Evolutionary conservation across 2,329 filamentous ascomycete species (phyloP), one percentile per base, ranked within the genome.

Genomic region (Arachnomyces sp.): DNA sequence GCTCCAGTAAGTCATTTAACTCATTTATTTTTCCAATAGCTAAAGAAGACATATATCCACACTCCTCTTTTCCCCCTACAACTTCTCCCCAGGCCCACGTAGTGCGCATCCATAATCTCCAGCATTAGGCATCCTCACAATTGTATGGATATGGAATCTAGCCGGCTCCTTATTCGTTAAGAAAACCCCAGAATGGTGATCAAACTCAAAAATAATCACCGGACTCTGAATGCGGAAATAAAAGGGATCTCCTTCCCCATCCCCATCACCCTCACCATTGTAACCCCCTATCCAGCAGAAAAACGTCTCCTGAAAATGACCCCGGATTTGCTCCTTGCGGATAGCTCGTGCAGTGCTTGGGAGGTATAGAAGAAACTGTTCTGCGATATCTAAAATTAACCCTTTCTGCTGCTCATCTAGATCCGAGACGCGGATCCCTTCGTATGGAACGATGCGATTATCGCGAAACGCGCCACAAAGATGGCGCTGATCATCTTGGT

Each of bases 161-260:
- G 78, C 79, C 0, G 84, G 84, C 59, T 84, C 75, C 36, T 69
- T 68, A 54, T 89, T 90, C 1, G 72, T 78, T 52, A 90, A 59
- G 50, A 88, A 89, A 0, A 89, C 84, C 0, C 84, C 84, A 0
- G 78, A 84, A 58, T 89, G 84, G 54, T 87, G 82, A 52, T 89
- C 85, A 52, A 90, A 85, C 68, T 90, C 85, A 38, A 82, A 67
- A 2, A 89, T 66, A 0, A 86, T 68, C 0, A 89, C 83, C 0
- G 84, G 84, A 48, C 77, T 86, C 60, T 90, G 84, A 3, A 90
- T 73, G 0, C 85, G 73, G 52, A 80, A 90, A 60, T 89, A 90
- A 52, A 86, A 90, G 0, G 84, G 68, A 56, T 88, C 83, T 0
- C 75, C 62, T 38, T 84, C 70, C 0, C 70, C 76, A 5, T 25